These are phyloP conservation scores for Limonium bicolor DNA, from an alignment of 148 eudicot genomes.

Conservation along the genomic window DNA sequence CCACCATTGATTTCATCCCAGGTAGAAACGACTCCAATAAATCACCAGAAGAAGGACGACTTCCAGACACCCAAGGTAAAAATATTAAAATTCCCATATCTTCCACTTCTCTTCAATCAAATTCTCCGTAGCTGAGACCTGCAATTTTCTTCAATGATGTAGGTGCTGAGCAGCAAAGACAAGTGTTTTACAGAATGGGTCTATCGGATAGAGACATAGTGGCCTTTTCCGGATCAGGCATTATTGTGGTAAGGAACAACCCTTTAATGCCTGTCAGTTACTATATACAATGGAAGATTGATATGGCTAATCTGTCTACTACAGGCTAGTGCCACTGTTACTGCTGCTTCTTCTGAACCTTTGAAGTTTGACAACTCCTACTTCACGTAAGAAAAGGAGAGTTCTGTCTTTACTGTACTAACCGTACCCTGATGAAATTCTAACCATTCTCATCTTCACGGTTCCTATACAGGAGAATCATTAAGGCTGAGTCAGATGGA, in stretches of 20 bases:
- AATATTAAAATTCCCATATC: too few relatives aligned
- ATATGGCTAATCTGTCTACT: too few relatives aligned
- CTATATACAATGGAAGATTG: too few relatives aligned
- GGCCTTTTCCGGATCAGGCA: constrained; percentile 36
- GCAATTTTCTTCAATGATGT: too few relatives aligned
- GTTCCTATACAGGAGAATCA: constrained; percentile 81
- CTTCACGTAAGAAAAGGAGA: constrained; percentile 27
- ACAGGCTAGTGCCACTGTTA: too few relatives aligned
- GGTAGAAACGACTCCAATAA: constrained; percentile 83
- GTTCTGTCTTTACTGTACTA: not conserved
- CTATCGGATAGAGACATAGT: constrained; percentile 23
- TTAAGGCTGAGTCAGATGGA: constrained; percentile 75
- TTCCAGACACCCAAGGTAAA: constrained; percentile 79
- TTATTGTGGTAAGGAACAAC: constrained; percentile 92
- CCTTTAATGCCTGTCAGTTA: too few relatives aligned
- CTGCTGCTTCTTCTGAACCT: constrained; percentile 31
- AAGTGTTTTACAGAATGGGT: constrained; percentile 11
- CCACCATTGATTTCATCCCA: constrained; percentile 68
- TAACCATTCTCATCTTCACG: too few relatives aligned
- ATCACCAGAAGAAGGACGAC: constrained; percentile 79
- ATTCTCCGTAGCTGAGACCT: too few relatives aligned
- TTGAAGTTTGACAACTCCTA: constrained; percentile 55
- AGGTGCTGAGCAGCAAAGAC: constrained; percentile 3
- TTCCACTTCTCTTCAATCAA: constrained; percentile 30
- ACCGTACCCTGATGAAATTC: too few relatives aligned